Evolutionary conservation across 805 yeast genomes (phyloP), one percentile per base, ranked within the genome.

Genomic region (Wickerhamiella kurtzmanii): DNA sequence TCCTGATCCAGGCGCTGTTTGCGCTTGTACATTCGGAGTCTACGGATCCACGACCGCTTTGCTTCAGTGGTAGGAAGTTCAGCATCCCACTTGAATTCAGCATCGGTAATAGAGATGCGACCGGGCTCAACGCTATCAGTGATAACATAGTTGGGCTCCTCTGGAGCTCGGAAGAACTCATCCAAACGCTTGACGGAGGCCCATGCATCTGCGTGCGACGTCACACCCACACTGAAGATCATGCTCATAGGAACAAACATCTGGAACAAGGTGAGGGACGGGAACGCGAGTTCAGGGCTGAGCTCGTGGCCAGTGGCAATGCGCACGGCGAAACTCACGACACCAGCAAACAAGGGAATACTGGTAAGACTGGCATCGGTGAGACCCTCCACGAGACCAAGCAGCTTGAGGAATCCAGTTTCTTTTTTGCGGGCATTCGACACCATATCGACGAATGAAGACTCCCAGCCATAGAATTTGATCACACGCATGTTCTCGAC

Each of bases 401-500:
- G 74, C 45, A 65, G 68, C 51, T 77, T 71, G 49, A 88, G 72
- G 44, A 69, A 67, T 3, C 57, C 54, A 73, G 83, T 78, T 64
- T 87, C 96, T 18, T 66, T 58, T 0, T 59, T 56, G 60, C 96
- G 74, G 22, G 75, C 68, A 11, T 68, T 70, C 15, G 75, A 58
- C 35, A 88, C 72, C 45, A 72, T 66, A 8, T 70, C 61, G 46
- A 71, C 70, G 60, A 85, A 88, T 0, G 96, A 87, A 28, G 70
- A 70, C 64, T 88, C 96, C 96, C 96, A 88, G 1, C 94, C 83
- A 61, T 87, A 88, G 61, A 74, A 82, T 66, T 88, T 88, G 62
- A 88, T 83, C 60, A 81, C 73, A 58, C 82, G 84, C 72, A 88
- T 75, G 53, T 82, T 77, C 58, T 74, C 77, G 53, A 88, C 68